Base-by-base conservation (phyloP, 805 yeast genomes). In the Pichia nanzhaoensis region DNA sequence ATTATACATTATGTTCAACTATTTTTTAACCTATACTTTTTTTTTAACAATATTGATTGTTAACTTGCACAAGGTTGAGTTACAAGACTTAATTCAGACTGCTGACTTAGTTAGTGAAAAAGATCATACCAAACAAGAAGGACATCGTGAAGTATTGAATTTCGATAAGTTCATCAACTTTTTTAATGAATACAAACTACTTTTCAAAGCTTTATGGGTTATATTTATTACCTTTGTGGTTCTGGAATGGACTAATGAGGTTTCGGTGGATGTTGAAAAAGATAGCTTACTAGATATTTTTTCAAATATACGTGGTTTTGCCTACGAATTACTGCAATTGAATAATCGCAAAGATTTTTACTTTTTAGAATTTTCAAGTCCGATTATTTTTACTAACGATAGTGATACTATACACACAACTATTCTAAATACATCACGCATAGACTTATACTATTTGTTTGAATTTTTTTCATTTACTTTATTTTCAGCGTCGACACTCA, bases 41-140 rank as follows among this genome's bases (percentile, higher is more conserved):
- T 75, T 84, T 47, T 66, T 80, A 1, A 78, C 88, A 0, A 77
- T 84, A 1, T 64, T 85, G 27, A 71, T 82, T 16, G 74, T 86
- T 33, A 95, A 87, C 63, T 64, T 80, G 27, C 73, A 80, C 39
- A 69, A 87, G 44, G 59, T 74, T 22, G 90, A 82, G 52, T 67
- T 82, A 16, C 74, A 74, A 14, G 87, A 80, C 48, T 57, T 80
- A 12, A 57, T 75, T 39, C 68, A 57, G 45, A 41, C 51, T 20
- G 46, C 20, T 16, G 16, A 10, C 18, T 7, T 10, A 24, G 28
- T 24, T 24, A 24, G 10, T 24, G 28, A 24, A 24, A 22, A 37
- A 9, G 21, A 31, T 10, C 20, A 3, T 17, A 33, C 43, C 3
- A 34, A 36, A 39, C 8, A 21, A 34, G 3, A 33, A 33, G 5